Evolutionary conservation across 2,329 filamentous ascomycete genomes (phyloP).

Genomic region (Epichloe hybrida): DNA sequence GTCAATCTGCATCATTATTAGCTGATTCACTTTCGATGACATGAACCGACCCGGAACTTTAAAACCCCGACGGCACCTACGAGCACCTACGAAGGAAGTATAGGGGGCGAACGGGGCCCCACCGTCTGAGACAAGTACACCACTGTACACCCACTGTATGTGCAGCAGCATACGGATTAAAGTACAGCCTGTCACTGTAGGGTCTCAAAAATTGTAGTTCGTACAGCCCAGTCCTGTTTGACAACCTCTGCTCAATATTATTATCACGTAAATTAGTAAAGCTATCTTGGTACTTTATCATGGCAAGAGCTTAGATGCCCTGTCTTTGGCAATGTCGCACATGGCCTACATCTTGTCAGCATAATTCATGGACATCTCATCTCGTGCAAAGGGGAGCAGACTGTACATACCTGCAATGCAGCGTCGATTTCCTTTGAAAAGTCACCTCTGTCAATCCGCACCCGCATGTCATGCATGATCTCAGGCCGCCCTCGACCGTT

Average conservation of each 20-base stretch:
- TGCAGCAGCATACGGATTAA: no score
- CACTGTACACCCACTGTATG: no score
- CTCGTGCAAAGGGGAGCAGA: background rate
- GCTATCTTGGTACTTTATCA: background rate
- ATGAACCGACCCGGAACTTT: background rate
- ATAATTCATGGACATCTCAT: background rate
- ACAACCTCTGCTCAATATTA: no score
- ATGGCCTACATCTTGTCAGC: slow-evolving; percentile 49
- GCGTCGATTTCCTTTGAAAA: slow-evolving; percentile 54
- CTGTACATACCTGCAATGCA: slow-evolving; percentile 55
- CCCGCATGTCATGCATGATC: slow-evolving; percentile 72
- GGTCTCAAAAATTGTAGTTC: no score
- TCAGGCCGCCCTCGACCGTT: slow-evolving; percentile 61
- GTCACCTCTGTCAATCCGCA: slow-evolving; percentile 56
- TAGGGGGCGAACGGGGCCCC: no score
- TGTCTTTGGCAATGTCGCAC: slow-evolving; percentile 78
- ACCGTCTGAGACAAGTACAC: no score
- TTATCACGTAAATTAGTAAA: no score
- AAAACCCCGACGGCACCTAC: no score
- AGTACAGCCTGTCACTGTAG: no score
- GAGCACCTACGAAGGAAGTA: no score
- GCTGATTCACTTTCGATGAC: background rate
- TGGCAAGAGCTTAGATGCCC: slow-evolving; percentile 47
- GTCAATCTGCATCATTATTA: no score
- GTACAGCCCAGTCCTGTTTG: no score